Base-by-base conservation (phyloP, 1,284 basidiomycete species). In the Tremellales sp. region DNA sequence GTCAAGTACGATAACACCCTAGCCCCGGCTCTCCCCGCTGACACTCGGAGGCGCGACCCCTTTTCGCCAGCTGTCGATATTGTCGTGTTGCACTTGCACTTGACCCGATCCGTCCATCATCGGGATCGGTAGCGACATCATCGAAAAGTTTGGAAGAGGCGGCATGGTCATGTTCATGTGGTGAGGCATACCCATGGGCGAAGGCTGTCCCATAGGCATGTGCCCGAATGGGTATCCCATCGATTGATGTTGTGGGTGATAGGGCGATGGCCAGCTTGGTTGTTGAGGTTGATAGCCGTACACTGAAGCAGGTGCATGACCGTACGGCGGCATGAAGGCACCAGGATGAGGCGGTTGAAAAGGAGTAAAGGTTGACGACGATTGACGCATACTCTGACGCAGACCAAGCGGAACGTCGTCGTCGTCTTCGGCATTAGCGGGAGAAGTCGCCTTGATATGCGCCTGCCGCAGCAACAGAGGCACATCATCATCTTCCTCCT, bases 401-500 rank as follows among this genome's bases (percentile, higher is more conserved):
- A 53, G 24, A 49, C 36, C 35, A 49, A 61, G 56, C 1, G 59
- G 59, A 21, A 53, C 51, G 24, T 61, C 59, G 44, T 60, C 58
- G 19, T 57, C 56, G 24, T 55, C 59, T 7, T 40, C 39, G 21
- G 19, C 23, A 13, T 40, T 6, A 4, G 15, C 19, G 6, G 15
- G 33, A 4, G 23, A 37, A n/a, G 15, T 23, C 6, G 23, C 5
- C 25, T 37, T 39, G 23, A 41, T 22, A 22, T 41, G 39, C 19
- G 39, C 39, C 23, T 40, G 39, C 15, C 39, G 51, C 19, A 59
- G 25, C 17, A 55, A 48, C 17, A 65, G 58, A 1, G 64, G 65
- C 15, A 57, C 52, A 36, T 67, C 65, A 46, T 67, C 65, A 21
- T 65, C 63, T 23, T 64, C 60, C 3, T 55, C 56, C 8, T 53